A percentile compares a stretch with the other conserved stretches of the same genome.
Conservation (phyloP, 164 flowering plant genomes). For the Houttuynia cordata region DNA sequence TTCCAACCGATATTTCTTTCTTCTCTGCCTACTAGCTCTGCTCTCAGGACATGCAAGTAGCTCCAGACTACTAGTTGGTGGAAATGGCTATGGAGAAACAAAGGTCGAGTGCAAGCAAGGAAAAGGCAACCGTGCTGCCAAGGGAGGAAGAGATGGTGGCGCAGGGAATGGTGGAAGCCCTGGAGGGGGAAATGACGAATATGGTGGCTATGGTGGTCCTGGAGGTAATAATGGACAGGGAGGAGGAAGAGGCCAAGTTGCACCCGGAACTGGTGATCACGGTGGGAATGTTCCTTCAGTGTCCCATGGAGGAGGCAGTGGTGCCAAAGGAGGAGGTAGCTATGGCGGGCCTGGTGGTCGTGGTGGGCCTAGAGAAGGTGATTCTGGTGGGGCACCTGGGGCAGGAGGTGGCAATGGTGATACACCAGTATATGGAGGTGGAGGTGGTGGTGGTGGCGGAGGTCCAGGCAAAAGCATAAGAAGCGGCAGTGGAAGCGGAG, state of each 20-base stretch:
- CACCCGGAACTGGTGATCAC: not conserved
- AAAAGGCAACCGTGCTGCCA: not conserved
- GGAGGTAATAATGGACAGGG: not conserved
- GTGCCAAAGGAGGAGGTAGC: not conserved
- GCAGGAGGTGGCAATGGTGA: too few relatives aligned
- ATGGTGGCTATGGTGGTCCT: not conserved
- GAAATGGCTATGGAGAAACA: not conserved
- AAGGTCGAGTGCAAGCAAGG: not conserved
- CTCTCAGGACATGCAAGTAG: not conserved
- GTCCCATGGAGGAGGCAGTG: not conserved
- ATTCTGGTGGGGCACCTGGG: too few relatives aligned
- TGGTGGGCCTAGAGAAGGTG: not conserved
- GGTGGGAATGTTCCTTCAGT: not conserved
- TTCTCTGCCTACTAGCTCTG: not conserved
- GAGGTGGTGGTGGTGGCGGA: not conserved
- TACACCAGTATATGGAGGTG: too few relatives aligned
- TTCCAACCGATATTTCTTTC: too few relatives aligned
- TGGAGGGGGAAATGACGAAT: not conserved
- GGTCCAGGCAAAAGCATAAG: not conserved
- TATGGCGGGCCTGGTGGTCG: not conserved
- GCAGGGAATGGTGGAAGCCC: not conserved
- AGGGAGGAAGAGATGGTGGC: not conserved
- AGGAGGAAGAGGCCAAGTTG: not conserved
- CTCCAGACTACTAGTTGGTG: not conserved
- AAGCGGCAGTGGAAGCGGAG: too few relatives aligned